Evolutionary conservation across 805 yeast species (phyloP).

Genomic region (Diddensiella santjacobensis): DNA sequence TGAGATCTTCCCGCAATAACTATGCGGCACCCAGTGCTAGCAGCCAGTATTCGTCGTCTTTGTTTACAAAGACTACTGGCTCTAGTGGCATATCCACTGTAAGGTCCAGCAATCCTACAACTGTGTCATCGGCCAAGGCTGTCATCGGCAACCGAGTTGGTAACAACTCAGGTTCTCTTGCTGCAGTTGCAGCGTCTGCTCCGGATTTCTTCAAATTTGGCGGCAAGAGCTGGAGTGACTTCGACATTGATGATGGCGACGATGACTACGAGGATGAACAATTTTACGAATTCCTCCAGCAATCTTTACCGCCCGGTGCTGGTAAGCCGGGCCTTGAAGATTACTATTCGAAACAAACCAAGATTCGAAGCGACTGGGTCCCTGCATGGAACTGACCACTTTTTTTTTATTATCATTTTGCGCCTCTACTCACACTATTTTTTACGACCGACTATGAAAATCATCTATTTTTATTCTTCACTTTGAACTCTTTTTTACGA

Average conservation of each 20-base stretch:
- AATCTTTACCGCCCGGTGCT: constrained; percentile 13
- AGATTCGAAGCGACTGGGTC: not conserved
- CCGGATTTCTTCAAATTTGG: constrained; percentile 28
- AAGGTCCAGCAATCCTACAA: constrained; percentile 5
- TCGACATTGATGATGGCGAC: constrained; percentile 28
- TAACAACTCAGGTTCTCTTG: constrained; percentile 2
- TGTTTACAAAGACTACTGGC: not conserved
- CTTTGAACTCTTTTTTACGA: constrained; percentile 6
- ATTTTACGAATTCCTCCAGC: constrained; percentile 14
- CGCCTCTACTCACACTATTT: not conserved
- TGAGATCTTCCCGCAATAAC: not conserved
- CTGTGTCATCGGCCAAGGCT: constrained; percentile 9
- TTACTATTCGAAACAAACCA: not conserved
- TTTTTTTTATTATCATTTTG: not conserved
- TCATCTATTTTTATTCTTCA: not conserved
- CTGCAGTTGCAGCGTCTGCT: constrained; percentile 15
- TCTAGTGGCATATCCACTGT: constrained; percentile 6
- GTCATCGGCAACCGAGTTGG: not conserved
- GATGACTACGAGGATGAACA: constrained; percentile 21
- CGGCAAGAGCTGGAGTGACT: constrained; percentile 29
- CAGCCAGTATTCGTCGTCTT: not conserved
- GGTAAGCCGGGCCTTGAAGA: constrained; percentile 3
- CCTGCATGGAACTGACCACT: not conserved
- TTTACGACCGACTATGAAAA: constrained; percentile 2
- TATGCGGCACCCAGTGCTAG: not conserved